Conservation (phyloP, 2,329 filamentous ascomycete genomes). For the Emmonsiellopsis sp. region DNA sequence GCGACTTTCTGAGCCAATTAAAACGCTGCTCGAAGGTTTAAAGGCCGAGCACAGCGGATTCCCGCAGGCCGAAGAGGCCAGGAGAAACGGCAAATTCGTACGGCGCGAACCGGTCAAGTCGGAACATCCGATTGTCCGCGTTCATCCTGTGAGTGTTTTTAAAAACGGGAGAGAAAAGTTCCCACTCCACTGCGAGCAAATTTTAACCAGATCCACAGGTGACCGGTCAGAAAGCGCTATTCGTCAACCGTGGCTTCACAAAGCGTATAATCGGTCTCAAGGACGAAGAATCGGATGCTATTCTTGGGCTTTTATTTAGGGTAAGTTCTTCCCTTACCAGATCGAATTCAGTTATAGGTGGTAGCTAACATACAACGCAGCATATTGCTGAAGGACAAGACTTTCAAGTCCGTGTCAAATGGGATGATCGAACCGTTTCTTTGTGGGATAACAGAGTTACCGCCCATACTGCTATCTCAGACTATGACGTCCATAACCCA, state of each 20-base stretch:
- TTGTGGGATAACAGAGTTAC: slow-evolving; percentile 26
- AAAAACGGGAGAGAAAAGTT: accelerated
- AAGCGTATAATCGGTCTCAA: slow-evolving; percentile 35
- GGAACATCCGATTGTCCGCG: slow-evolving; percentile 24
- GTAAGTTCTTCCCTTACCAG: slow-evolving; percentile 4
- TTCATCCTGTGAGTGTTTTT: slow-evolving; percentile 18
- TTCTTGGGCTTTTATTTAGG: slow-evolving; percentile 31
- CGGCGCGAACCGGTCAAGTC: slow-evolving; percentile 24
- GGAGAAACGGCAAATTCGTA: slow-evolving; percentile 14
- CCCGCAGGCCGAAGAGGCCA: slow-evolving; percentile 17
- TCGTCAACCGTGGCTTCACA: slow-evolving; percentile 26
- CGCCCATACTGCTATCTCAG: slow-evolving; percentile 27
- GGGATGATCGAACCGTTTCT: slow-evolving; percentile 26
- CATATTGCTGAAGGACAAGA: slow-evolving; percentile 32
- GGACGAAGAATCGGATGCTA: slow-evolving; percentile 32
- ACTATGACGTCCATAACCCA: slow-evolving; percentile 17
- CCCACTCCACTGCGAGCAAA: no score
- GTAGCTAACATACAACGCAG: slow-evolving; percentile 21
- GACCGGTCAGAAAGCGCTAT: slow-evolving; percentile 26
- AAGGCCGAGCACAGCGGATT: slow-evolving; percentile 21
- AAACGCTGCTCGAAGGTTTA: slow-evolving; percentile 22
- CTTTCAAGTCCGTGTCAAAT: slow-evolving; percentile 24
- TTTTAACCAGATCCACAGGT: slow-evolving; percentile 4
- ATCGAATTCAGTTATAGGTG: not conserved
- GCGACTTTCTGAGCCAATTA: slow-evolving; percentile 19